Evolutionary conservation across 1,284 basidiomycete species (phyloP), one percentile per base, ranked within the genome.

Genomic region (Erythrobasidium hasegawianum): DNA sequence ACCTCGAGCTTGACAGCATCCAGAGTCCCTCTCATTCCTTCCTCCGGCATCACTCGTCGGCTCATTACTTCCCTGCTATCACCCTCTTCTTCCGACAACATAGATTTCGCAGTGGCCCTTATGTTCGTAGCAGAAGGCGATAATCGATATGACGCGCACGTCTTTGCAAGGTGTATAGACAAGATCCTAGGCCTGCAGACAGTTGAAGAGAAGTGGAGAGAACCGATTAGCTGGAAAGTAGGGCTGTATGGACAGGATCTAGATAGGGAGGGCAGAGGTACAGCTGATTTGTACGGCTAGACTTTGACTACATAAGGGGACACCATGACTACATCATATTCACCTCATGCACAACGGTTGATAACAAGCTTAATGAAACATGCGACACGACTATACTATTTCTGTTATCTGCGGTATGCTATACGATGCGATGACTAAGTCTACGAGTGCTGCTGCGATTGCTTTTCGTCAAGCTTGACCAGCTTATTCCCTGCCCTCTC

Each of bases 61-160:
- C 45, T 65, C 38, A 45, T 65, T 2, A 52, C 62, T 4, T 24
- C 55, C 16, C 49, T 65, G 14, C 14, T 40, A 5, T 40, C 55
- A 18, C 33, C 55, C 2, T 26, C 45, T 1, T 22, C 55, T 8
- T 9, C 1, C 10, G 26, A 16, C 2, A 29, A 38, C 27, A 16
- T 53, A 2, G 50, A 53, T 16, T 16, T 29, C 20, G 47, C 55
- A 27, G 62, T 56, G 1, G 24, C 57, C 1, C n/a, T 58, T 41
- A 65, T 65, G 62, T 58, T 43, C 38, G 62, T 65, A 2, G 62
- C 62, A 10, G 62, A 65, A 24, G 62, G 62, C 14, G 62, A 65
- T 47, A 65, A 65, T 43, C 62, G 55, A 22, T 65, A 47, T 49
- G 62, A 65, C 29, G 55, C 62, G 4, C 62, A 65, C 45, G 55